Percentiles rank a stretch among this genome's conserved stretches.
Evolutionary conservation across 805 yeast species (phyloP).

Genomic region (Yarrowia sp.): DNA sequence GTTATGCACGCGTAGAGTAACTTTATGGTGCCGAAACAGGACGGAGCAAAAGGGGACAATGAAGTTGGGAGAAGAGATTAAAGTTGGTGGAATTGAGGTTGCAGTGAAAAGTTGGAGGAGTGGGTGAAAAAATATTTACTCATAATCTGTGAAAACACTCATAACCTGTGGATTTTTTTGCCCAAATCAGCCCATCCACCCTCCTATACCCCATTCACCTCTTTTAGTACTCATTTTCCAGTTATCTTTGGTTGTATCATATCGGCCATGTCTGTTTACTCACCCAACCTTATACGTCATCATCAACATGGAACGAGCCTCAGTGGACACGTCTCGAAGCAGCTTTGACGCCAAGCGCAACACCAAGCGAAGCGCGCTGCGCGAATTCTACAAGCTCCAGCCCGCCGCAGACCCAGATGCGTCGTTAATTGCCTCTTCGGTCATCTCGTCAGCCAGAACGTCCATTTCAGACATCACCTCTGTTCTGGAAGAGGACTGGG

Average conservation of each 20-base stretch:
- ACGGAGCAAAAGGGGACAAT: too few relatives aligned
- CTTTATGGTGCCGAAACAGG: too few relatives aligned
- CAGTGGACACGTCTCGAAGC: not conserved
- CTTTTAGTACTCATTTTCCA: not conserved
- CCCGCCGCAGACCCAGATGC: not conserved
- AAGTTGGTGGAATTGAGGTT: too few relatives aligned
- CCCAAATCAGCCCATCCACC: too few relatives aligned
- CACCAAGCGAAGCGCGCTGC: constrained; percentile 33
- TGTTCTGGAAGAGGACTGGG: not conserved
- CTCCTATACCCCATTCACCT: too few relatives aligned
- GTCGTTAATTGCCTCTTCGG: not conserved
- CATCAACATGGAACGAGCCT: not conserved
- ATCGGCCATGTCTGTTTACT: not conserved
- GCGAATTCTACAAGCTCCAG: constrained; percentile 40
- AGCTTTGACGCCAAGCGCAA: not conserved
- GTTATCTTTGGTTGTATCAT: not conserved
- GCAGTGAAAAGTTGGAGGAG: too few relatives aligned
- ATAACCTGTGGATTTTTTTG: not conserved
- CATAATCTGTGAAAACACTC: not conserved
- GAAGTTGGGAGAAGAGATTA: not conserved
- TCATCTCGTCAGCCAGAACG: constrained; percentile 12
- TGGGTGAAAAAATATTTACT: not conserved
- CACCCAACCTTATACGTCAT: too few relatives aligned
- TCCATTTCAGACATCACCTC: not conserved
- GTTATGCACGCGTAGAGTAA: not conserved